Conservation (phyloP, 2,329 filamentous ascomycete species). For the Fusarium sacchari region DNA sequence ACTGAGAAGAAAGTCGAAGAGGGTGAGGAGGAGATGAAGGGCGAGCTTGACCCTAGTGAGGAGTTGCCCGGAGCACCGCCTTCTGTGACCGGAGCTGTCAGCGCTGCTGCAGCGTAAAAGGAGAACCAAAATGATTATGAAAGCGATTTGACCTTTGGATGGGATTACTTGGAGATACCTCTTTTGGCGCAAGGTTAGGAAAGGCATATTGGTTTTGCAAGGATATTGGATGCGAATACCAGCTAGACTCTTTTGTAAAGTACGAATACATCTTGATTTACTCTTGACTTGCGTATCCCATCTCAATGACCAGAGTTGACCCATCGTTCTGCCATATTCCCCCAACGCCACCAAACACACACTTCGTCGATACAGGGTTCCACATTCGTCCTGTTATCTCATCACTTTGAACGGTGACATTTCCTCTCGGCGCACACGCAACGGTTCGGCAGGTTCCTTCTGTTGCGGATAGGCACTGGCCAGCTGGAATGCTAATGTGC, state of each 20-base stretch:
- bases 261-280: constrained; percentile 10
- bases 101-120: constrained; percentile 35
- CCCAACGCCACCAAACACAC: constrained; percentile 34
- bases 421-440: constrained; percentile 21
- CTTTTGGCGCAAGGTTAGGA: constrained; percentile 23
- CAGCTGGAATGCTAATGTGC: constrained; percentile 12
- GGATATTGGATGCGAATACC: neutral
- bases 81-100: constrained; percentile 6
- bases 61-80: constrained; percentile 21
- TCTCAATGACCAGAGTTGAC: constrained; percentile 30
- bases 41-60: constrained; percentile 49
- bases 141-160: constrained; percentile 24
- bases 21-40: constrained; percentile 49
- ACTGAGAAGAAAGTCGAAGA: constrained; percentile 48
- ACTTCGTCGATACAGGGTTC: constrained; percentile 37
- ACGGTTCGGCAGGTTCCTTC: constrained; percentile 20
- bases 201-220: neutral
- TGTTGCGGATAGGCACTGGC: constrained; percentile 22
- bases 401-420: neutral
- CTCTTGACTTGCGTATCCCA: constrained; percentile 8
- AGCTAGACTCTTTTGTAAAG: constrained; percentile 1
- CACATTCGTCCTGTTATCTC: constrained; percentile 36
- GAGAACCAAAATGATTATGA: constrained; percentile 24
- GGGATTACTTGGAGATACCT: constrained; percentile 27
- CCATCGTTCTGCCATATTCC: constrained; percentile 35